Conservation (phyloP, 768 basidiomycete genomes). For the Leccinum subgranulosum region DNA sequence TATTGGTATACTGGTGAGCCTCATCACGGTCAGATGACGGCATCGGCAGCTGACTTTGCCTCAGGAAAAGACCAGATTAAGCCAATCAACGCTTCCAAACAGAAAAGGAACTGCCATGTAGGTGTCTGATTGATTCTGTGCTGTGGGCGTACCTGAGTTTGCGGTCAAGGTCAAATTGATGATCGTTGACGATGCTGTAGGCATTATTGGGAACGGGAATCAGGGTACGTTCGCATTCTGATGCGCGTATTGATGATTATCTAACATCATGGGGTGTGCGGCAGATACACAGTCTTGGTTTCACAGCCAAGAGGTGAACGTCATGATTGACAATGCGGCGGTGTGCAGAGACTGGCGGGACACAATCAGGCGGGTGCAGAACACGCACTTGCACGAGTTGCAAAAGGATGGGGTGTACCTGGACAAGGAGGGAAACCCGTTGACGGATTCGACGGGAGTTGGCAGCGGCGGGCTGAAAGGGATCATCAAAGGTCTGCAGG, state of each 20-base stretch:
- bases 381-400: constrained; percentile 47
- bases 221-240: constrained; percentile 39
- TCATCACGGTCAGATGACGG: background rate
- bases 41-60: background rate
- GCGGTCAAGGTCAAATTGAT: constrained; percentile 54
- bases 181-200: constrained; percentile 60
- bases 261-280: background rate
- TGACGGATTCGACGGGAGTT: constrained; percentile 38
- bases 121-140: constrained; percentile 10
- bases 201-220: constrained; percentile 69
- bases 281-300: constrained; percentile 66
- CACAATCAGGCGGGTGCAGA: constrained; percentile 50
- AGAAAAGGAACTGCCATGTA: constrained; percentile 70
- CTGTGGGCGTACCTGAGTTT: background rate
- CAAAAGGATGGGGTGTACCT: constrained; percentile 57
- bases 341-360: constrained; percentile 57
- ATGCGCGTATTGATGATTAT: background rate
- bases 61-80: constrained; percentile 58
- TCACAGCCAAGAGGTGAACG: constrained; percentile 69
- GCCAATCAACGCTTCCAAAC: constrained; percentile 62
- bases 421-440: constrained; percentile 42
- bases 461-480: constrained; percentile 39
- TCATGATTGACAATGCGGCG: constrained; percentile 55
- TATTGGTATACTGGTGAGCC: constrained; percentile 50
- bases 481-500: constrained; percentile 40